Evolutionary conservation across 345 rosid species (phyloP).

Genomic region (Linum trigynum): DNA sequence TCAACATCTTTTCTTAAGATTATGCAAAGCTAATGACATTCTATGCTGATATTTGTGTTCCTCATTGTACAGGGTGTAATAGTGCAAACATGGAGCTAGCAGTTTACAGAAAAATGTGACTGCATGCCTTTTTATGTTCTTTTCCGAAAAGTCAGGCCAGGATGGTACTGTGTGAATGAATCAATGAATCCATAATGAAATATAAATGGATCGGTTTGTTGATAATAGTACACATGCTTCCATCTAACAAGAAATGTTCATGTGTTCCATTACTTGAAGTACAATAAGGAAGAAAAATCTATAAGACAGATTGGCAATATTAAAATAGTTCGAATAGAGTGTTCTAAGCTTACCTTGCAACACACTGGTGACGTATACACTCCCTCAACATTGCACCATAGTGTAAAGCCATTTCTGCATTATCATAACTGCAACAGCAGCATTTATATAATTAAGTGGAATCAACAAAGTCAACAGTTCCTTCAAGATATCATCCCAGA

Average conservation of each 20-base stretch:
- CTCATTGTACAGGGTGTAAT: too few species aligned
- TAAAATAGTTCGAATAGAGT: constrained; percentile 7
- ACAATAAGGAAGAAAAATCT: too few species aligned
- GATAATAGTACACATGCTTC: not conserved
- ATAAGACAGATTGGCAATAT: not conserved
- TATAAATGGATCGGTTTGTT: too few species aligned
- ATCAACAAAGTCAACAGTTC: not conserved
- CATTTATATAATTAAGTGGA: constrained; percentile 13
- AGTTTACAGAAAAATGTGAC: too few species aligned
- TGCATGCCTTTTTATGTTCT: too few species aligned
- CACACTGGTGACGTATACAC: constrained; percentile 94
- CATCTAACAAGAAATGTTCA: not conserved
- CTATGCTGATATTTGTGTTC: too few species aligned
- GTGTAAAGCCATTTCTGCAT: constrained; percentile 87
- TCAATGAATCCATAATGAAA: too few species aligned
- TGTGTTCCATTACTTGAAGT: too few species aligned
- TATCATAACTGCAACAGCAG: constrained; percentile 49
- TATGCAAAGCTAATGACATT: not conserved
- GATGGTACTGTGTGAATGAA: too few species aligned
- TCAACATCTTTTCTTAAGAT: not conserved
- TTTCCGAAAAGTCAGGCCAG: too few species aligned
- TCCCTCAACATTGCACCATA: constrained; percentile 98
- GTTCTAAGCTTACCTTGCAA: constrained; percentile 56
- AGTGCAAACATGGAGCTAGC: too few species aligned
- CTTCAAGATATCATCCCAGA: not conserved